These are phyloP conservation scores for Vitis vinifera DNA, from an alignment of 164 flowering plant species.

Conservation along the genomic window ASM3070453v1 NC_081810.1:3882001-3882500, in stretches of 20 bases:
- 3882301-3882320: conserved; percentile 56
- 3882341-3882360: conserved; percentile 55
- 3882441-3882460: background rate
- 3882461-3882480: background rate
- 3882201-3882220: background rate
- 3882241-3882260: conserved; percentile 54
- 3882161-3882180: background rate
- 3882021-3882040: too few relatives aligned
- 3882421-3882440: background rate
- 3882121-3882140: background rate
- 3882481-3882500: background rate
- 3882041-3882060: too few relatives aligned
- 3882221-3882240: conserved; percentile 44
- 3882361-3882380: background rate
- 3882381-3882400: background rate
- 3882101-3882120: too few relatives aligned
- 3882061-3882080: too few relatives aligned
- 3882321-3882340: conserved; percentile 49
- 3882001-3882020: too few relatives aligned
- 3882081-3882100: too few relatives aligned
- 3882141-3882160: background rate
- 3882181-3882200: background rate
- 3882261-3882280: conserved; percentile 51
- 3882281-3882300: conserved; percentile 65
- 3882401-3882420: background rate